Evolutionary conservation across 1,284 basidiomycete genomes (phyloP).

Genomic region (Moesziomyces parantarcticus): DNA sequence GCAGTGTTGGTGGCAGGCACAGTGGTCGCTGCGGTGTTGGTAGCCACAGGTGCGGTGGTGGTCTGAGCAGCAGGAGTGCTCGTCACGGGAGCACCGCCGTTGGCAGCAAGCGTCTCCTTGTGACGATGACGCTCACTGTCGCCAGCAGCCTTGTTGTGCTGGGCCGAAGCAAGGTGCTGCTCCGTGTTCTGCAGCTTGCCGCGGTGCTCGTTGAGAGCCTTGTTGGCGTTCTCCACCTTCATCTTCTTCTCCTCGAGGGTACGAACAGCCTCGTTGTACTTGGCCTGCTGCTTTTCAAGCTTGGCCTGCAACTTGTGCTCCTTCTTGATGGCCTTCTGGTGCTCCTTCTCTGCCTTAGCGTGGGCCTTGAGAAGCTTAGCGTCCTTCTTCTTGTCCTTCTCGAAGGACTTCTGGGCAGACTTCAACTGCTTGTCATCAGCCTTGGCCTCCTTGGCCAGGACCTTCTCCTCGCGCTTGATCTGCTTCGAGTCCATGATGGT

Average conservation of each 20-base stretch:
- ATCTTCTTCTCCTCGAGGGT: constrained; percentile 46
- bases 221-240: constrained; percentile 30
- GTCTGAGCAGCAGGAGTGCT: neutral
- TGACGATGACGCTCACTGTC: constrained; percentile 32
- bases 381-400: constrained; percentile 35
- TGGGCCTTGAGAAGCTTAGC: constrained; percentile 30
- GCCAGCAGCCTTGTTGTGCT: constrained; percentile 24
- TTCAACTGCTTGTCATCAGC: constrained; percentile 33
- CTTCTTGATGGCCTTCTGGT: constrained; percentile 39
- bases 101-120: constrained; percentile 19
- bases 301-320: constrained; percentile 45
- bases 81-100: neutral
- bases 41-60: neutral
- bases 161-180: constrained; percentile 27
- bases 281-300: constrained; percentile 38
- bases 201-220: constrained; percentile 24
- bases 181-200: constrained; percentile 22
- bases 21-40: neutral
- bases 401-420: constrained; percentile 25
- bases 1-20: neutral
- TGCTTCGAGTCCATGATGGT: constrained; percentile 34
- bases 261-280: constrained; percentile 36
- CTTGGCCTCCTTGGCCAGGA: constrained; percentile 37
- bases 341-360: constrained; percentile 36
- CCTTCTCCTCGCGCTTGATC: constrained; percentile 41